Evolutionary conservation across 768 basidiomycete species (phyloP), one percentile per base, ranked within the genome.

Genomic region (Inosperma sp.): DNA sequence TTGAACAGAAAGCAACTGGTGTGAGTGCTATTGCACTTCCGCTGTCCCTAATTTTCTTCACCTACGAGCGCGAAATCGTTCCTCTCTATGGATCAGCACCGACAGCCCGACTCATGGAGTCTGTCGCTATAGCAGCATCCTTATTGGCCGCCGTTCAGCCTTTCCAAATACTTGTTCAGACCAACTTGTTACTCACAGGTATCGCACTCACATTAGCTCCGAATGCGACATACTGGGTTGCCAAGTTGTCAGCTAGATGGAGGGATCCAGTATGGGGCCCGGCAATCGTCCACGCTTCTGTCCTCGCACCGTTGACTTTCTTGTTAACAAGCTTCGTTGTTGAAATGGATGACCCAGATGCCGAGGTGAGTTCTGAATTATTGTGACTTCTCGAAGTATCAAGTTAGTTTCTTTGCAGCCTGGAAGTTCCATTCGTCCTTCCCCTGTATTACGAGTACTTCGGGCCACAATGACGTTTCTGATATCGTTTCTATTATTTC

Each of bases 51-150:
- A 71, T 80, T 48, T 70, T 82, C 14, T 82, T 79, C 56, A 68
- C 77, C 5, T 87, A 89, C 60, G 75, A 79, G 63, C 80, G 79
- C 27, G 73, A 80, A 7, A 60, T 91, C n/a, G 65, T 74, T 48
- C 88, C 88, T 13, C 68, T 89, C 3, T 90, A 88, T 63, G 87
- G 82, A 40, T 70, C 75, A 10, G 72, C 73, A 6, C 79, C 84
- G 0, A 79, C 83, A 1, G 69, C 68, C 0, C 69, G 73, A 48
- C 70, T 81, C 30, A 67, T 89, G 41, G 62, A 72, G 48, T 61
- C 67, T 43, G 56, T 71, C 13, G 55, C 71, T 21, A 51, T 72
- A 21, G 60, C 59, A 34, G 68, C 72, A 16, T 60, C 73, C 21
- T 44, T 75, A 13, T 54, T 69, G 13, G 68, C 74, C 4, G 70